Percentiles rank a stretch among this genome's conserved stretches.
Conservation (phyloP, 129 eudicot genomes). For the Escallonia rubra region DNA sequence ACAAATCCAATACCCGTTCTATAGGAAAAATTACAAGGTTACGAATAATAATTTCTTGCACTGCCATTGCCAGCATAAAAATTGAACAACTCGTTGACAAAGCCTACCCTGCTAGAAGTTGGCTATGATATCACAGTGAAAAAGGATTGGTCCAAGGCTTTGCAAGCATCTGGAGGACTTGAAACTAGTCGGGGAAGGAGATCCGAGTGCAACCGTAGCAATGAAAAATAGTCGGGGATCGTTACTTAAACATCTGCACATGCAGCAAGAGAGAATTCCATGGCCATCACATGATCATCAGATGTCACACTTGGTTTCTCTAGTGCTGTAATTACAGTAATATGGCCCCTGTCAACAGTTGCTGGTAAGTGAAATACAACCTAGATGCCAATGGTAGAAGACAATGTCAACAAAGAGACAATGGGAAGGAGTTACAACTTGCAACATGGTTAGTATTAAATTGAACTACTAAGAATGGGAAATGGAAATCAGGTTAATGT, state of each 20-base stretch:
- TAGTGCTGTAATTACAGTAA: constrained; percentile 80
- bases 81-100: background rate
- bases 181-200: constrained; percentile 93
- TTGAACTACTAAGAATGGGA: too few species aligned
- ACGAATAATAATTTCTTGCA: too few species aligned
- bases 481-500: too few species aligned
- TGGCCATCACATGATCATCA: constrained; percentile 96
- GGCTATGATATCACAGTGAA: too few species aligned
- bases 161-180: constrained; percentile 70
- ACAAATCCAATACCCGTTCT: too few species aligned
- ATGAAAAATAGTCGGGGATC: constrained; percentile 53
- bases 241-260: constrained; percentile 85
- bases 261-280: constrained; percentile 97
- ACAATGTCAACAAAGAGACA: too few species aligned
- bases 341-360: constrained; percentile 85
- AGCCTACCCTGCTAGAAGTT: background rate
- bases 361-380: constrained; percentile 70
- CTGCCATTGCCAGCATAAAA: too few species aligned
- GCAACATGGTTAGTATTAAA: too few species aligned
- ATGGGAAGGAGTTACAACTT: too few species aligned
- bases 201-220: too few species aligned
- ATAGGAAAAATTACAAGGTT: too few species aligned
- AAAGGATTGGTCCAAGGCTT: background rate
- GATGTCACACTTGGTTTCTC: constrained; percentile 74
- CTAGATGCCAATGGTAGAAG: background rate